Percentiles rank a stretch among this genome's conserved stretches.
Conservation (phyloP, 2,329 filamentous ascomycete species). For the Aspergillus pseudotamarii region DNA sequence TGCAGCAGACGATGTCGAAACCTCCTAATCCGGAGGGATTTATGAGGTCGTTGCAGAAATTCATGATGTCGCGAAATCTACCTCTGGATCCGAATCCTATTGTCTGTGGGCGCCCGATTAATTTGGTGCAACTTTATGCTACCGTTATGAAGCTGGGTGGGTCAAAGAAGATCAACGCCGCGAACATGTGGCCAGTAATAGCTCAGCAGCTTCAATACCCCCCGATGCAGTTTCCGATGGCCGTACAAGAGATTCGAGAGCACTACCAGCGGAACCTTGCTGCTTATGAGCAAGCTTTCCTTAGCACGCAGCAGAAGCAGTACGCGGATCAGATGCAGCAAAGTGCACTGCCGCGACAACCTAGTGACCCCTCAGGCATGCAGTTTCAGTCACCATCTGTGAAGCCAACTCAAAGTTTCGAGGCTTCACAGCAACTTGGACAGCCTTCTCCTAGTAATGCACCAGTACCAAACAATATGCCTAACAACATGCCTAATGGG, state of each 20-base stretch:
- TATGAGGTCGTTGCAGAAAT: slow-evolving; percentile 73
- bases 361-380: slow-evolving; percentile 41
- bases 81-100: slow-evolving; percentile 74
- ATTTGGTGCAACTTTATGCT: slow-evolving; percentile 76
- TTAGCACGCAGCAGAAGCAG: slow-evolving; percentile 49
- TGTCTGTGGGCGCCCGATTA: slow-evolving; percentile 73
- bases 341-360: slow-evolving; percentile 43
- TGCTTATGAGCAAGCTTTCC: slow-evolving; percentile 67
- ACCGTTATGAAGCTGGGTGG: slow-evolving; percentile 76
- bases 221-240: slow-evolving; percentile 65
- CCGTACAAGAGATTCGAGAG: slow-evolving; percentile 68
- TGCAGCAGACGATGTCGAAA: slow-evolving; percentile 47
- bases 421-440: slow-evolving; percentile 35
- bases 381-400: slow-evolving; percentile 47
- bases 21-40: slow-evolving; percentile 64
- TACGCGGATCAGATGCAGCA: slow-evolving; percentile 48
- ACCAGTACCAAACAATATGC: slow-evolving; percentile 33
- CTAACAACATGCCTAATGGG: slow-evolving; percentile 41
- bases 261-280: slow-evolving; percentile 76
- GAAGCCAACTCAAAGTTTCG: slow-evolving; percentile 56
- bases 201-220: slow-evolving; percentile 65
- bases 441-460: slow-evolving; percentile 36
- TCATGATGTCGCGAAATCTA: slow-evolving; percentile 74
- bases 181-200: slow-evolving; percentile 74
- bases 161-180: slow-evolving; percentile 70